Evolutionary conservation across 2,329 filamentous ascomycete species (phyloP), one percentile per base, ranked within the genome.

Genomic region (Penicillium hordei): DNA sequence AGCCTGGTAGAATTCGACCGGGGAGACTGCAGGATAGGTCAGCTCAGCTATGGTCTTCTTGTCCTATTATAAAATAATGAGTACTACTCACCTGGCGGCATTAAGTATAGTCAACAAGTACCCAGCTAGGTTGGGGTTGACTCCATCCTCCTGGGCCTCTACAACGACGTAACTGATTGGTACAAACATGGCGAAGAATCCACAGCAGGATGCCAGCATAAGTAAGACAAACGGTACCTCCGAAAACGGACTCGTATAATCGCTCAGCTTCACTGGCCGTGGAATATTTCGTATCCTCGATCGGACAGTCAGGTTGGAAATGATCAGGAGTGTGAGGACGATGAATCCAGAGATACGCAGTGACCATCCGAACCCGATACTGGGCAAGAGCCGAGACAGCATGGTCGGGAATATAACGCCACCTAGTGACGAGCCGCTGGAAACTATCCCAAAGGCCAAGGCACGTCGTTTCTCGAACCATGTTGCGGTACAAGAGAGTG

Each of bases 391-490:
- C 25, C 78, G 78, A 2, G 78, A 73, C 13, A 86, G 75, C 79
- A 87, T 83, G 65, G 86, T 85, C 0, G 85, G 85, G 42, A 86
- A 80, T 40, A 86, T 78, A 29, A 87, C 81, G 3, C 83, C 83
- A 9, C 83, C 83, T 6, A 85, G 64, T 2, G 78, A 81, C 0
- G 80, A 82, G 10, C 83, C 83, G 15, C 79, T 78, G 12, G 79
- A 78, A 64, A 81, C 76, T 63, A 85, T 75, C 15, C 83, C 83
- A 19, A 83, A 79, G 21, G 82, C 83, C 44, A 79, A 72, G 23
- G 80, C 82, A 42, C 83, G 79, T 15, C 75, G 76, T 44, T 74
- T 76, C 56, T 75, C 73, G 66, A 86, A 85, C 83, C 83, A 86
- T n/a, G 78, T 80, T 29, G 76, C 71, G 25, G 67, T 65, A 50